phyloP scores from a whole-genome alignment of 352 stramenopile genomes.

The Pythium diclinum region DNA sequence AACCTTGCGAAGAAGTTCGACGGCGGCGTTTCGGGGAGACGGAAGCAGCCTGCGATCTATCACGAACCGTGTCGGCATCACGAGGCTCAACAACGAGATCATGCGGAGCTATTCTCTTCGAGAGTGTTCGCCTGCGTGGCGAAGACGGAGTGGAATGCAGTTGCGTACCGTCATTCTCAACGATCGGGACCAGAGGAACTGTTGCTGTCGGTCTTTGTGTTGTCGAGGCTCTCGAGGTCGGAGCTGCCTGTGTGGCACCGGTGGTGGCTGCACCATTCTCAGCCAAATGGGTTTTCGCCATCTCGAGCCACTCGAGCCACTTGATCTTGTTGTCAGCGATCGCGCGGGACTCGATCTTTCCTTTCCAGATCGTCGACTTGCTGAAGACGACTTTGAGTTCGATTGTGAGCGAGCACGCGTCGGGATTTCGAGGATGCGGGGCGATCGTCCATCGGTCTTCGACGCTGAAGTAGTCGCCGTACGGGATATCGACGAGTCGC shows the following conservation, averaged over 20 bases:
- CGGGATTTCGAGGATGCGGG: slow-evolving; percentile 35
- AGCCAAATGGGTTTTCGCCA: slow-evolving; percentile 55
- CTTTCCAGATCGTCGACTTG: slow-evolving; percentile 85
- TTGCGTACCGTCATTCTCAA: slow-evolving; percentile 7
- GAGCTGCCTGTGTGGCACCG: background rate
- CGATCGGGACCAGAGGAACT: background rate
- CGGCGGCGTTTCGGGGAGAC: slow-evolving; percentile 19
- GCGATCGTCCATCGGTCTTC: slow-evolving; percentile 79
- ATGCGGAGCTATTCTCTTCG: background rate
- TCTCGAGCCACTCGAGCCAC: slow-evolving; percentile 61
- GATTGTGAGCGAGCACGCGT: slow-evolving; percentile 65
- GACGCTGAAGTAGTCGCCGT: slow-evolving; percentile 86
- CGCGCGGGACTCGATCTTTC: slow-evolving; percentile 70
- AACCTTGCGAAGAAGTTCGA: slow-evolving; percentile 24
- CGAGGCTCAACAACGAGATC: slow-evolving; percentile 22
- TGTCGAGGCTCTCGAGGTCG: background rate
- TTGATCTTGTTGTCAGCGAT: slow-evolving; percentile 74
- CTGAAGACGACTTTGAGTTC: slow-evolving; percentile 81
- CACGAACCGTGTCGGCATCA: slow-evolving; percentile 18
- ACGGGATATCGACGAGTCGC: slow-evolving; percentile 78
- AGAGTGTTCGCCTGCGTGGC: background rate
- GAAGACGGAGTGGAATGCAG: slow-evolving; percentile 11
- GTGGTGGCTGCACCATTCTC: background rate
- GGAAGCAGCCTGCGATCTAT: slow-evolving; percentile 15
- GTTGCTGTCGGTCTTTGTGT: background rate